A percentile compares a stretch with the other conserved stretches of the same genome.
phyloP scores from a whole-genome alignment of 257 asterid genomes.

The Nemophila menziesii region DNA sequence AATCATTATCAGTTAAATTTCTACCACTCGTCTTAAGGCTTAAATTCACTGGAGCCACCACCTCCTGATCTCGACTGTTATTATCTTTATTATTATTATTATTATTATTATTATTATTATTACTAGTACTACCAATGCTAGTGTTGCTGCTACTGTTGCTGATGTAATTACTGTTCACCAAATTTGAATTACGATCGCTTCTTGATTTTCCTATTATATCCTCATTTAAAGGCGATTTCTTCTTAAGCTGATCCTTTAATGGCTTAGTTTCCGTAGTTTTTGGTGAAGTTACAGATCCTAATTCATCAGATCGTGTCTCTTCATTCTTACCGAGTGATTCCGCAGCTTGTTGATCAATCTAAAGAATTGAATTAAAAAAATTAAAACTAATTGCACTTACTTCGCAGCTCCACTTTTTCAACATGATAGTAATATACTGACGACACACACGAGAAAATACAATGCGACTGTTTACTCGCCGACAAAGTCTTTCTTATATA shows the following conservation, averaged over 20 bases:
- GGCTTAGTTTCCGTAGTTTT: conserved; percentile 43
- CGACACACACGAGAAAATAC: neutral
- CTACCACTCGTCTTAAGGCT: conserved; percentile 27
- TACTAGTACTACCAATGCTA: conserved; percentile 21
- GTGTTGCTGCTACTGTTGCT: no score
- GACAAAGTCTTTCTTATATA: neutral
- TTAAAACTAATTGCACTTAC: neutral
- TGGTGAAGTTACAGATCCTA: conserved; percentile 27
- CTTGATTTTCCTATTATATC: conserved; percentile 10
- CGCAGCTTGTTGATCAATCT: conserved; percentile 99
- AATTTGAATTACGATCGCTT: conserved; percentile 20
- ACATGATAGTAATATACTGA: neutral
- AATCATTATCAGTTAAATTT: conserved; percentile 62
- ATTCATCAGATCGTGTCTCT: conserved; percentile 36
- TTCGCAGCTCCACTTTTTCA: neutral
- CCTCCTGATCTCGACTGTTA: conserved; percentile 29
- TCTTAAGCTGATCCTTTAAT: conserved; percentile 72
- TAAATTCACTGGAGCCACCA: conserved; percentile 18
- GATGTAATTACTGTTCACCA: conserved; percentile 14
- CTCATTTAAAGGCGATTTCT: conserved; percentile 35
- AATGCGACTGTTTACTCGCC: neutral
- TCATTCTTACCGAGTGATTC: conserved; percentile 77
- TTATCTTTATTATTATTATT: conserved; percentile 28
- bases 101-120: conserved; percentile 12
- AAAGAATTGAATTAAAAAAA: conserved; percentile 18